Evolutionary conservation across 257 asterid genomes (phyloP), one percentile per base, ranked within the genome.

Genomic region (Penstemon eatonii): DNA sequence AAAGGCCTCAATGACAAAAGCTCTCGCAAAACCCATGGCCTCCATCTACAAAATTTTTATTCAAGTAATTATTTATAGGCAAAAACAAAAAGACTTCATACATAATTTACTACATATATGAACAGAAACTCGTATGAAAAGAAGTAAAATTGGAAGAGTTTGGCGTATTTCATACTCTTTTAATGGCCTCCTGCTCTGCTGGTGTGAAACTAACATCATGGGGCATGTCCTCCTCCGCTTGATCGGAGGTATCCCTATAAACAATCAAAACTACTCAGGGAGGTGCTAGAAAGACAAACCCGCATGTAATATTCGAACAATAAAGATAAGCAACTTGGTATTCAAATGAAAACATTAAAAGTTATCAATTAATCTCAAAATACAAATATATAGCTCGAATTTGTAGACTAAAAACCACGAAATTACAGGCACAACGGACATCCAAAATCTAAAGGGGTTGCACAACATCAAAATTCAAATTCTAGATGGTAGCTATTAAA

Each of bases 171-270:
- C 86, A n/a, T 88, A 92, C 98, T 74, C 98, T 82, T 75, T 87
- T 91, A n/a, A 92, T 86, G 67, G 90, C 91, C 82, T 80, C 98
- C 87, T 92, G 93, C 75, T 92, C 97, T 9, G 82, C 93, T 19
- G 97, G 95, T 15, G 97, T 92, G 62, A 92, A 96, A 72, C 97
- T 89, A 68, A 92, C 91, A 13, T 95, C 89, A 77, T 90, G 97
- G 68, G 98, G 93, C 92, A 88, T 80, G 57, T 88, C 97, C 74
- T 73, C 90, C 73, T 92, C 97, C 8, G 76, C 86, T 84, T 88
- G 91, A 67, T 90, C 96, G 73, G 88, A 81, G 57, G 85, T 70
- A 74, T 88, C 98, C 84, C 98, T 92, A 59, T 19, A 73, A 68
- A 60, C 56, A 66, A 44, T 59, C 73, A 68, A 71, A 50, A 39